phyloP scores from a whole-genome alignment of 2,329 filamentous ascomycete genomes.

The Exophiala alcalophila region DNA sequence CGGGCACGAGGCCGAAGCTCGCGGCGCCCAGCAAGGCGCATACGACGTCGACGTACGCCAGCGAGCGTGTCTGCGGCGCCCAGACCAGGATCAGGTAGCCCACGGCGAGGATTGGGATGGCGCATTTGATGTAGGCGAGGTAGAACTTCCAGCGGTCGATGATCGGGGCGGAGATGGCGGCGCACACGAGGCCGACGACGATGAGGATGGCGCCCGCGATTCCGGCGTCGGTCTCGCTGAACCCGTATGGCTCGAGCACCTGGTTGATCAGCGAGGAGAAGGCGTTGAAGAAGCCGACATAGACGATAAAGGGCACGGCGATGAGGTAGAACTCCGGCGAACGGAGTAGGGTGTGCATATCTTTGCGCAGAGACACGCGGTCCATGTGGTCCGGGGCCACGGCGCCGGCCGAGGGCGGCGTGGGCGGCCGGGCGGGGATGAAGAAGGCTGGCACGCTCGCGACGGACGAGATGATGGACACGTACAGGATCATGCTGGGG shows the following conservation, averaged over 20 bases:
- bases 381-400: constrained; percentile 43
- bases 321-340: constrained; percentile 77
- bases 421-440: constrained; percentile 72
- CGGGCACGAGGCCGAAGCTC: constrained; percentile 75
- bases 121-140: constrained; percentile 66
- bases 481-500: constrained; percentile 78
- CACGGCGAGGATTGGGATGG: constrained; percentile 71
- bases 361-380: constrained; percentile 47
- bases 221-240: constrained; percentile 77
- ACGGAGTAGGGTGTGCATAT: constrained; percentile 54
- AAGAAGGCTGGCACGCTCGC: constrained; percentile 75
- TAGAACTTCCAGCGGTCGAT: constrained; percentile 83
- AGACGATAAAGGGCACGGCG: constrained; percentile 74
- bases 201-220: constrained; percentile 89
- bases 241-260: constrained; percentile 81
- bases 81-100: constrained; percentile 77
- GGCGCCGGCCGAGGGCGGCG: constrained; percentile 66
- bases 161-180: constrained; percentile 75
- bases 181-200: constrained; percentile 74
- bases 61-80: constrained; percentile 62
- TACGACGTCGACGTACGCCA: constrained; percentile 64
- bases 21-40: constrained; percentile 74
- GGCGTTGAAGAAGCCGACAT: constrained; percentile 92
- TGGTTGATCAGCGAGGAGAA: constrained; percentile 85
- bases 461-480: constrained; percentile 73